phyloP scores from a whole-genome alignment of 176 grass and related monocot species.

The Metroxylon sagu region DNA sequence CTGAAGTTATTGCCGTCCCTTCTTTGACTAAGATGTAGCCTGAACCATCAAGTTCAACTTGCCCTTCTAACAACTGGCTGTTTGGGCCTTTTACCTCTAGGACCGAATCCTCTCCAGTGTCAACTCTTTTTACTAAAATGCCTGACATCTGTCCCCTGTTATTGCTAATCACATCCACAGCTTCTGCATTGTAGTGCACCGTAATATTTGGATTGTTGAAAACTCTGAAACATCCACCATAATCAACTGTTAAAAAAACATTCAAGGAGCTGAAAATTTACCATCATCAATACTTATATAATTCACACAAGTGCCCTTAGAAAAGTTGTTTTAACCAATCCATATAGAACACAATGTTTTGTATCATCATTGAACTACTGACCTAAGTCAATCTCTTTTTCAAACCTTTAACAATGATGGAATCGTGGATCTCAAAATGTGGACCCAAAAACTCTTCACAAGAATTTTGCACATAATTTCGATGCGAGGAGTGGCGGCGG shows the following conservation, averaged over 20 bases:
- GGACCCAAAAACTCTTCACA: too few relatives aligned
- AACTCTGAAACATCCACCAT: constrained; percentile 99
- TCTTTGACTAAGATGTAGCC: constrained; percentile 87
- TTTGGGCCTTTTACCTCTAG: constrained; percentile 95
- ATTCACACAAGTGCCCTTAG: constrained; percentile 31
- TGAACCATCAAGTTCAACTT: constrained; percentile 72
- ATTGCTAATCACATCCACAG: constrained; percentile 76
- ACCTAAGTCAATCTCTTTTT: too few relatives aligned
- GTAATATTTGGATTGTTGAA: constrained; percentile 92
- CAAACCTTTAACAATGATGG: too few relatives aligned
- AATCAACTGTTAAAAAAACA: constrained; percentile 99
- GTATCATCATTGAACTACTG: too few relatives aligned
- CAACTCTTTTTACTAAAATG: constrained; percentile 49
- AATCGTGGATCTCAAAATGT: too few relatives aligned
- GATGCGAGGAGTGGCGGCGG: too few relatives aligned
- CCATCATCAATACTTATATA: constrained; percentile 51
- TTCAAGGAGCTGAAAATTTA: constrained; percentile 88
- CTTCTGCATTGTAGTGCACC: constrained; percentile 95
- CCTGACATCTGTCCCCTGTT: constrained; percentile 89
- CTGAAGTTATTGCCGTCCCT: constrained; percentile 74
- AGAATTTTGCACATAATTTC: too few relatives aligned
- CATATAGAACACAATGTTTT: too few relatives aligned
- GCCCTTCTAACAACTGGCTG: constrained; percentile 78
- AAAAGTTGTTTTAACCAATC: neutral
- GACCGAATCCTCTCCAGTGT: constrained; percentile 59